Evolutionary conservation across 345 rosid genomes (phyloP).

Genomic region (Cardamine chenopodiifolia): DNA sequence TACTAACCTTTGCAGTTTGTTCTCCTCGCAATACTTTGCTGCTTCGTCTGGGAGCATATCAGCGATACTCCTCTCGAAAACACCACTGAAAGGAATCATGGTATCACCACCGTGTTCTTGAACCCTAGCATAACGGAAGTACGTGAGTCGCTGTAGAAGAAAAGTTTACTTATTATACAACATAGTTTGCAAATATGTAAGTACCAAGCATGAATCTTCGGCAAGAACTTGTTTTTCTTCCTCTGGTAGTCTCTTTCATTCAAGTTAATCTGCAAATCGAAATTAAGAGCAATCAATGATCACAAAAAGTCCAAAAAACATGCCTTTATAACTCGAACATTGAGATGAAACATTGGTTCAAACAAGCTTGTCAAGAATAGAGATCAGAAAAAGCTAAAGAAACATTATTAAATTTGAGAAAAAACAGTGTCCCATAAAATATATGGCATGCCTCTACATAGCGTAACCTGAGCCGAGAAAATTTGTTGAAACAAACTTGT

Average conservation of each 20-base stretch:
- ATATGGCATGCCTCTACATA: background rate
- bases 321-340: background rate
- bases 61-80: conserved; percentile 73
- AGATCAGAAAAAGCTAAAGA: conserved; percentile 6
- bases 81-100: conserved; percentile 93
- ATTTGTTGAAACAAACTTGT: conserved; percentile 1
- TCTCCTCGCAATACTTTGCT: conserved; percentile 89
- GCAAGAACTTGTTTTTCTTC: conserved; percentile 94
- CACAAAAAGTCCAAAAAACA: conserved; percentile 10
- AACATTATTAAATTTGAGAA: background rate
- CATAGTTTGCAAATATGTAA: conserved; percentile 9
- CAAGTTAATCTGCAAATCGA: conserved; percentile 77
- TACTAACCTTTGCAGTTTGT: conserved; percentile 91
- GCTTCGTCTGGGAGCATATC: conserved; percentile 82
- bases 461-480: background rate
- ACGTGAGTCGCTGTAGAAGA: background rate
- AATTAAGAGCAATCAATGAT: conserved; percentile 20
- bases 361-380: background rate
- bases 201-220: conserved; percentile 98
- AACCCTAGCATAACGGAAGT: conserved; percentile 57
- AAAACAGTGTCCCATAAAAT: conserved; percentile 3
- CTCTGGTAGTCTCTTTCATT: conserved; percentile 94
- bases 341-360: background rate
- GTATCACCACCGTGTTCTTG: conserved; percentile 94
- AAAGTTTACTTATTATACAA: conserved; percentile 4